Evolutionary conservation across 2,329 filamentous ascomycete genomes (phyloP).

Genomic region (Diaporthe helianthi): DNA sequence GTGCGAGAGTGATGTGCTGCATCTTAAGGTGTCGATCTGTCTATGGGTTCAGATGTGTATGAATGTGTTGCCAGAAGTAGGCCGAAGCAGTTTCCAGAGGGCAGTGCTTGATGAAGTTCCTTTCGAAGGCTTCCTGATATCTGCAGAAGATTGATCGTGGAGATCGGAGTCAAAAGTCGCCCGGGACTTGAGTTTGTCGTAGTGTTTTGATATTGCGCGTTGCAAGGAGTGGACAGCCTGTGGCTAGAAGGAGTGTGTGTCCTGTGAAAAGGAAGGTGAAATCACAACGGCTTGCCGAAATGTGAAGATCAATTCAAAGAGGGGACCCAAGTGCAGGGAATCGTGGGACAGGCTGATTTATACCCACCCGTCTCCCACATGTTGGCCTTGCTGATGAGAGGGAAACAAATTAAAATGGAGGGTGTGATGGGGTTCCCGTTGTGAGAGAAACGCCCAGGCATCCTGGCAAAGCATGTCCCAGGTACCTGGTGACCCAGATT

Average conservation of each 20-base stretch:
- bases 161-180: conserved; percentile 32
- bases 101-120: conserved; percentile 18
- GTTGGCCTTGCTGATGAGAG: conserved; percentile 14
- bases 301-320: not conserved
- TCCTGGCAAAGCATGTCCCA: conserved; percentile 16
- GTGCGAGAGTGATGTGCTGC: conserved; percentile 58
- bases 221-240: conserved; percentile 33
- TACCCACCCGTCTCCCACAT: conserved; percentile 14
- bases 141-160: conserved; percentile 16
- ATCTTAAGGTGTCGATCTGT: conserved; percentile 52
- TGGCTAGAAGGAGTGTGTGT: conserved; percentile 32
- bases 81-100: conserved; percentile 5
- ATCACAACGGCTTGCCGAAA: conserved; percentile 33
- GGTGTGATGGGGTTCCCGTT: conserved; percentile 26
- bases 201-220: conserved; percentile 19
- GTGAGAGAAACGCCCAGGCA: conserved; percentile 29
- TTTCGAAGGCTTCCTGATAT: conserved; percentile 23
- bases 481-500: conserved; percentile 30
- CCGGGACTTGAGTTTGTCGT: conserved; percentile 30
- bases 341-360: conserved; percentile 31
- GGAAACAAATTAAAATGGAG: conserved; percentile 17
- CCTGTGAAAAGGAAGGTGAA: conserved; percentile 23
- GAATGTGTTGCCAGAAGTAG: conserved; percentile 10
- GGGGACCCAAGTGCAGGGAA: not conserved
- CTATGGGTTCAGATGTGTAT: not conserved